phyloP scores from a whole-genome alignment of 192 early-diverging fungal species.

The Entophlyctis helioformis region DNA sequence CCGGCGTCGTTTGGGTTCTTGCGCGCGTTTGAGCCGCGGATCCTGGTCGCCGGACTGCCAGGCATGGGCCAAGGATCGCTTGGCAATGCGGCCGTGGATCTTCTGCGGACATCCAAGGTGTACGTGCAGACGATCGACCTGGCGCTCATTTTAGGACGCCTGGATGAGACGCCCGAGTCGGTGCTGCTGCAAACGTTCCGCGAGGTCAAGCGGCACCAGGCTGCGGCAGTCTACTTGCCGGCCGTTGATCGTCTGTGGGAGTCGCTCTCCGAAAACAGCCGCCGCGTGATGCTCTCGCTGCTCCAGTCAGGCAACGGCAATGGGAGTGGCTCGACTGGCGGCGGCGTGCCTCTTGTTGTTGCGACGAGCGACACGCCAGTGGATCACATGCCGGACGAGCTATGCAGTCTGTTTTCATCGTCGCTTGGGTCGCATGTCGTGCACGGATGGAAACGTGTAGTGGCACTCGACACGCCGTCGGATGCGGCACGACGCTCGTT shows the following conservation, averaged over 20 bases:
- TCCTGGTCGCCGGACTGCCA: conserved; percentile 41
- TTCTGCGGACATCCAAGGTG: conserved; percentile 37
- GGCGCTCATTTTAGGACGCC: conserved; percentile 18
- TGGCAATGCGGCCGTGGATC: conserved; percentile 37
- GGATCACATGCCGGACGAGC: no score
- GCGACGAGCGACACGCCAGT: no score
- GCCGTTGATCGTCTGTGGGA: conserved; percentile 38
- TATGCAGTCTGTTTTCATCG: no score
- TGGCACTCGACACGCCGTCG: no score
- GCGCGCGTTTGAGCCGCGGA: conserved; percentile 30
- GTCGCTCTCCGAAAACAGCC: conserved; percentile 24
- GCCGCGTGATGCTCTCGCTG: conserved; percentile 32
- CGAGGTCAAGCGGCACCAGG: conserved; percentile 48
- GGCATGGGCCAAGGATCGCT: conserved; percentile 50
- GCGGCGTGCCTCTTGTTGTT: no score
- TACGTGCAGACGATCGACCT: conserved; percentile 44
- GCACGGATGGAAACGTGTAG: no score
- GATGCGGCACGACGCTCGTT: no score
- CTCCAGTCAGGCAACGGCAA: no score
- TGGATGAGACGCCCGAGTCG: conserved; percentile 22
- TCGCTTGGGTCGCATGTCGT: no score
- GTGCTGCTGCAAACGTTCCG: conserved; percentile 39
- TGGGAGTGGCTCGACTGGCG: no score
- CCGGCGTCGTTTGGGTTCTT: background rate
- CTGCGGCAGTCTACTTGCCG: conserved; percentile 48